phyloP scores from a whole-genome alignment of 306 rosid species.

The Pueraria montana region DNA sequence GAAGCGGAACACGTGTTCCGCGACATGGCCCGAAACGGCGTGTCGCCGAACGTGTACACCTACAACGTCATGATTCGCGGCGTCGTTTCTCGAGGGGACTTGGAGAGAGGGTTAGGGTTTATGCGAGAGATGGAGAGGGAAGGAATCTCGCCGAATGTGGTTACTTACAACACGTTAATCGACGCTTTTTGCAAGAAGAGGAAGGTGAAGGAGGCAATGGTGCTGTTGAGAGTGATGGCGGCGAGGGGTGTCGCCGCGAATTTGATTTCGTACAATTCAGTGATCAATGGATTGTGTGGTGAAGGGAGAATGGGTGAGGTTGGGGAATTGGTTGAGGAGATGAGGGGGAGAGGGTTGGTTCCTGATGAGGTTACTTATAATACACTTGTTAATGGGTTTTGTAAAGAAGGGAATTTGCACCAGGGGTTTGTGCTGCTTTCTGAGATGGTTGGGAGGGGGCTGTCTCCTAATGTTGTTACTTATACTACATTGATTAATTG shows the following conservation, averaged over 20 bases:
- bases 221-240: conserved; percentile 64
- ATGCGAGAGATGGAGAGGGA: conserved; percentile 71
- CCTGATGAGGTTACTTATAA: conserved; percentile 82
- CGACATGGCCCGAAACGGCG: conserved; percentile 69
- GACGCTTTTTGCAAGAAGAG: conserved; percentile 68
- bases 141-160: conserved; percentile 80
- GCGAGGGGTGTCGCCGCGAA: conserved; percentile 70
- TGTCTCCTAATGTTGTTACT: conserved; percentile 84
- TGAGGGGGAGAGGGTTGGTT: conserved; percentile 65
- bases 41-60: conserved; percentile 80
- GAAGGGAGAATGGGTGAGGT: conserved; percentile 75
- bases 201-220: conserved; percentile 65
- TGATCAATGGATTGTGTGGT: conserved; percentile 79
- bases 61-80: conserved; percentile 87
- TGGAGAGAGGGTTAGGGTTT: conserved; percentile 62
- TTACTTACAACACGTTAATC: conserved; percentile 79
- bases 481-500: conserved; percentile 80
- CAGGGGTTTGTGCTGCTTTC: conserved; percentile 74
- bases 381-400: conserved; percentile 81
- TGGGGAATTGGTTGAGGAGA: conserved; percentile 62
- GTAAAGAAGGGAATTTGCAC: conserved; percentile 86
- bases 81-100: conserved; percentile 57
- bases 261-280: conserved; percentile 81
- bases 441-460: conserved; percentile 81
- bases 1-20: conserved; percentile 59